These are phyloP conservation scores for Ascochyta koolunga DNA, from an alignment of 2,329 filamentous ascomycete genomes.

Conservation along the genomic window DNA sequence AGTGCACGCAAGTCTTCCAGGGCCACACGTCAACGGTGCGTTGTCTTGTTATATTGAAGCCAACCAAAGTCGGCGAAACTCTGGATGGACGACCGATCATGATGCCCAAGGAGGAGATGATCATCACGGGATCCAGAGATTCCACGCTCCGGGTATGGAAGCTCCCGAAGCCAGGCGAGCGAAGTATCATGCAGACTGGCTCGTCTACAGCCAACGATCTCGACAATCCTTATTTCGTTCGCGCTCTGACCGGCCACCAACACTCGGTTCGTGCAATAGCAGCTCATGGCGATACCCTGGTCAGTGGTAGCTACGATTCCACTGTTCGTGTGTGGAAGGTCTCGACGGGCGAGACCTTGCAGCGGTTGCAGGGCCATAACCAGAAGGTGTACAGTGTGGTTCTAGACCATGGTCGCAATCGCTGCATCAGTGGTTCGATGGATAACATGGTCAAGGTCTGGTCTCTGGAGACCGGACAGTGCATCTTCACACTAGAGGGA, in stretches of 20 bases:
- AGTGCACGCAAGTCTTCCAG: conserved; percentile 94
- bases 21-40: conserved; percentile 97
- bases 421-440: conserved; percentile 98
- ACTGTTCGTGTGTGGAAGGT: conserved; percentile 97
- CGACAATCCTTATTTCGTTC: conserved; percentile 94
- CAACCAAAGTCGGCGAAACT: conserved; percentile 75
- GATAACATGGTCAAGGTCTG: conserved; percentile 98
- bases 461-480: conserved; percentile 85
- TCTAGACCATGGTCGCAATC: conserved; percentile 85
- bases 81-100: conserved; percentile 77
- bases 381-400: conserved; percentile 98
- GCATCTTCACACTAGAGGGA: conserved; percentile 88
- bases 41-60: conserved; percentile 92
- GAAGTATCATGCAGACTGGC: conserved; percentile 78
- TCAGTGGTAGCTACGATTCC: conserved; percentile 95
- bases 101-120: conserved; percentile 92
- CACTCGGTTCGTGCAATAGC: conserved; percentile 97
- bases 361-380: conserved; percentile 82
- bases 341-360: conserved; percentile 86
- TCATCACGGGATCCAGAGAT: conserved; percentile 96
- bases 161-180: conserved; percentile 79
- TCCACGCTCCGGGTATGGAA: conserved; percentile 95
- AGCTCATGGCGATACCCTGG: conserved; percentile 91
- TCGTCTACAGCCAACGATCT: conserved; percentile 74
- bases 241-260: conserved; percentile 81